Conservation (phyloP, 1,139 yeast species). For the Candida labiduridarum region DNA sequence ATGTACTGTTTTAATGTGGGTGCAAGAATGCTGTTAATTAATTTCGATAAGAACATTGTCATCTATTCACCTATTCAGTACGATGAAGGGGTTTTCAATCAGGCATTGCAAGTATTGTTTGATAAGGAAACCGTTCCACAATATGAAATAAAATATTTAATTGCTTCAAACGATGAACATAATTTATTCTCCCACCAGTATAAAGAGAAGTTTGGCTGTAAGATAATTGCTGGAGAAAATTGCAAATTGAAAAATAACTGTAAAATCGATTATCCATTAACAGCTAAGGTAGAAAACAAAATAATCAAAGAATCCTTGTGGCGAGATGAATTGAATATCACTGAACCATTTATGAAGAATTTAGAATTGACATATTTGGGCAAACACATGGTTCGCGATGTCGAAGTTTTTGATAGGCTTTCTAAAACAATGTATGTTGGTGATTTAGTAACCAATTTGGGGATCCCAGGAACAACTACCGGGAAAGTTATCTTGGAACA, state of each 20-base stretch:
- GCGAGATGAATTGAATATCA: conserved; percentile 36
- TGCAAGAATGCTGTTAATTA: conserved; percentile 50
- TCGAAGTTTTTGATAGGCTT: conserved; percentile 43
- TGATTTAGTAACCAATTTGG: conserved; percentile 51
- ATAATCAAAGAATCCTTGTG: conserved; percentile 57
- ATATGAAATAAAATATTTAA: conserved; percentile 10
- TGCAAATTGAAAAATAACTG: conserved; percentile 6
- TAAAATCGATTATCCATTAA: conserved; percentile 20
- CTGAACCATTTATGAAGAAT: conserved; percentile 24
- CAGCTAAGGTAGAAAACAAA: conserved; percentile 55
- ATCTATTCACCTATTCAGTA: conserved; percentile 60
- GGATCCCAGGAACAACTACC: conserved; percentile 12
- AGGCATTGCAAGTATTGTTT: conserved; percentile 8
- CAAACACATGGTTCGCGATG: conserved; percentile 48
- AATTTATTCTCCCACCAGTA: conserved; percentile 13
- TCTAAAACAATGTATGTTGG: conserved; percentile 48
- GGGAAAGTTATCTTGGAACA: conserved; percentile 22
- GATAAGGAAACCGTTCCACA: background rate
- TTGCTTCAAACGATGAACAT: conserved; percentile 12
- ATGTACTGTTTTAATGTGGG: conserved; percentile 39
- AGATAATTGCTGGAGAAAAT: conserved; percentile 8
- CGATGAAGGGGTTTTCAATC: conserved; percentile 27
- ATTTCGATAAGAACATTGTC: conserved; percentile 33
- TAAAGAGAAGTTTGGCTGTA: conserved; percentile 13
- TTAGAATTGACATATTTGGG: conserved; percentile 52